phyloP scores from a whole-genome alignment of 768 basidiomycete species.

The Strobilomyces dryophilus region DNA sequence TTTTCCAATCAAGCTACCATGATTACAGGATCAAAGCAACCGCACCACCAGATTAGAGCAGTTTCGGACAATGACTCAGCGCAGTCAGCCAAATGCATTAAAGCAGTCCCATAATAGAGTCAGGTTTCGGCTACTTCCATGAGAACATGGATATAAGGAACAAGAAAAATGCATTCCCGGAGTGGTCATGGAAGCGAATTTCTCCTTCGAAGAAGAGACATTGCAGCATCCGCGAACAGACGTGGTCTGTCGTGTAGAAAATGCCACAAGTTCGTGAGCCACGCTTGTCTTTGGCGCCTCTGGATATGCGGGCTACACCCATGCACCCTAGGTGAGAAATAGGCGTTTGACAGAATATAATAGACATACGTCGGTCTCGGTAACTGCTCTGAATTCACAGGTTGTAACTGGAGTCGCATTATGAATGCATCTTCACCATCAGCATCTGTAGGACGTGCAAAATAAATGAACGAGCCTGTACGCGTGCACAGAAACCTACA shows the following conservation, averaged over 20 bases:
- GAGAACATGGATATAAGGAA: background rate
- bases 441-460: constrained; percentile 13
- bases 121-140: background rate
- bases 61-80: too few species aligned
- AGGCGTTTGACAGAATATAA: background rate
- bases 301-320: constrained; percentile 2
- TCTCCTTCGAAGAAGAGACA: constrained; percentile 12
- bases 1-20: too few species aligned
- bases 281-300: constrained; percentile 6
- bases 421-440: constrained; percentile 25
- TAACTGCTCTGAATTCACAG: background rate
- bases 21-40: background rate
- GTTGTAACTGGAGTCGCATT: constrained; percentile 19
- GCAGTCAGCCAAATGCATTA: too few species aligned
- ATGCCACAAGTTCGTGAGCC: constrained; percentile 12
- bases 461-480: background rate
- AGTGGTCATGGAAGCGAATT: constrained; percentile 8
- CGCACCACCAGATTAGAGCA: background rate
- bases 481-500: constrained; percentile 18
- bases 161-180: background rate
- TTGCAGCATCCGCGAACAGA: constrained; percentile 5
- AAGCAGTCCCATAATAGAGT: background rate
- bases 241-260: constrained; percentile 10
- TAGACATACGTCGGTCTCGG: constrained; percentile 12
- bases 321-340: background rate